These are phyloP conservation scores for Mortierella sp. DNA, from an alignment of 371 early-diverging fungal genomes.

Conservation along the genomic window DNA sequence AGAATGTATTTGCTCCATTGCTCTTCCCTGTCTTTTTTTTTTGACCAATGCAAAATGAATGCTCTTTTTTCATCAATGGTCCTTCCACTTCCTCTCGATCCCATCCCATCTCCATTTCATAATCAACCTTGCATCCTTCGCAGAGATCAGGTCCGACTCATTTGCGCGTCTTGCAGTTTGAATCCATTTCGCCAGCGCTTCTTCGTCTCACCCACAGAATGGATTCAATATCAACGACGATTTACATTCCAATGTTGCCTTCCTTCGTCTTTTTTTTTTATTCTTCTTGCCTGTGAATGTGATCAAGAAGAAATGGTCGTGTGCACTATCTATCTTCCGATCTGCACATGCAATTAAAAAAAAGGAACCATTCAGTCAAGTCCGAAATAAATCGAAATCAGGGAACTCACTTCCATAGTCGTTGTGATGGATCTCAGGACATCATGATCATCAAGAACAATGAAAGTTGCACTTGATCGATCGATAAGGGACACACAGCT, in stretches of 20 bases:
- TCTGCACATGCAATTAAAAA: background rate
- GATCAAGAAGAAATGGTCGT: background rate
- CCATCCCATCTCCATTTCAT: too few species aligned
- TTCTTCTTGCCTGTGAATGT: background rate
- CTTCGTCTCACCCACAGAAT: background rate
- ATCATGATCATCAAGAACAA: too few species aligned
- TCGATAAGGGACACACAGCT: too few species aligned
- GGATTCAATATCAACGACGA: background rate
- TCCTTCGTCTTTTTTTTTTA: background rate
- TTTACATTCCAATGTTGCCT: background rate
- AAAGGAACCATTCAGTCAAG: background rate
- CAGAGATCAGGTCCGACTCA: too few species aligned
- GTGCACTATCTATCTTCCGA: background rate
- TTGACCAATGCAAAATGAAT: too few species aligned
- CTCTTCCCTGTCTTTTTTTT: too few species aligned
- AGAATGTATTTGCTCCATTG: background rate
- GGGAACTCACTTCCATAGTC: background rate
- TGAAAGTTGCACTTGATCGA: too few species aligned
- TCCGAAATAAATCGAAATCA: background rate
- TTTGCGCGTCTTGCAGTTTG: too few species aligned
- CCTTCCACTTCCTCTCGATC: too few species aligned
- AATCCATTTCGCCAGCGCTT: background rate
- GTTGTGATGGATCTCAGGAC: too few species aligned
- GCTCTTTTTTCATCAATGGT: too few species aligned
- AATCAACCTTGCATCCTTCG: too few species aligned